Base-by-base conservation (phyloP, 257 asterid species). In the Leonotis leonurus region DNA sequence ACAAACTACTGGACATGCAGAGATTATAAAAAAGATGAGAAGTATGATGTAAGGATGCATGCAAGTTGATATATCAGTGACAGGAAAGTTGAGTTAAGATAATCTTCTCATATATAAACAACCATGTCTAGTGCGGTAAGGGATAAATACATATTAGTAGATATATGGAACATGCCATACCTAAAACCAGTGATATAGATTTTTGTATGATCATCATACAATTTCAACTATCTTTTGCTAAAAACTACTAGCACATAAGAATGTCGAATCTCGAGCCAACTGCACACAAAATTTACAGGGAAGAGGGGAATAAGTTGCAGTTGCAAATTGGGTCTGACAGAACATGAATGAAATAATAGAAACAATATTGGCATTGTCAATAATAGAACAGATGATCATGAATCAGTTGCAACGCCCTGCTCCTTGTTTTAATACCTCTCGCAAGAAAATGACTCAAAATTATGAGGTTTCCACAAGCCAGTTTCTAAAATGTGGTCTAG, bases 401-500 rank as follows among this genome's bases (percentile, higher is more conserved):
- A 57, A 39, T 30, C 56, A 50, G 35, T 63, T 22, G 44, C 35
- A 18, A 22, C 50, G 30, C 22, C 56, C 21, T 48, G 39, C 17
- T 70, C 49, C 73, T 66, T 56, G 65, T 63, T 46, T 72, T 43
- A 73, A 52, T 52, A 55, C 33, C 74, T 65, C 46, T 26, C 25
- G 11, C 24, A 70, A 16, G 73, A 65, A 69, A 86, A 82, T 48
- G 84, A 71, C 85, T 91, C 98, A 3, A 65, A 73, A 50, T 75
- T 72, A 44, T 67, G 83, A 72, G 87, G 95, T 67, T 86, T 88
- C n/a, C 75, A 67, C 22, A 64, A 77, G 72, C 98, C 96, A 91
- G 82, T 87, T 83, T 33, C 62, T 75, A 59, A 91, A 91, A 70
- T 74, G 70, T 35, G 79, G 83, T 75, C 90, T 80, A 62, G 64